A percentile compares a stretch with the other conserved stretches of the same genome.
These are phyloP conservation scores for Orbilia brochopaga DNA, from an alignment of 2,329 filamentous ascomycete species.

Conservation along the genomic window DNA sequence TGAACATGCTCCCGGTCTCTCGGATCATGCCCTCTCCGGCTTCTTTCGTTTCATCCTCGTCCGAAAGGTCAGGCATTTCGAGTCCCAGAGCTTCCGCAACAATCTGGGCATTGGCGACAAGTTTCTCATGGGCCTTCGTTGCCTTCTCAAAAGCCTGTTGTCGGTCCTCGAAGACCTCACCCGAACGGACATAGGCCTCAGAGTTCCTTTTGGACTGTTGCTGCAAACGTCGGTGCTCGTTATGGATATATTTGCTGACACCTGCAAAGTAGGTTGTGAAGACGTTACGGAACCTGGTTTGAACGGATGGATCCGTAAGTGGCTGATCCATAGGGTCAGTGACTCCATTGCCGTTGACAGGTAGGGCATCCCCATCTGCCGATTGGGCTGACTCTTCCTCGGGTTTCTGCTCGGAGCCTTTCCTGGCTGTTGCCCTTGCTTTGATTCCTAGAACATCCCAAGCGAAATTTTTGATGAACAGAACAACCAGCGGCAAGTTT, in stretches of 20 bases:
- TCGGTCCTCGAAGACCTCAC: slow-evolving; percentile 96
- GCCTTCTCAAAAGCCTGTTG: slow-evolving; percentile 96
- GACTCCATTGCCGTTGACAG: slow-evolving; percentile 55
- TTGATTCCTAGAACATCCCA: slow-evolving; percentile 93
- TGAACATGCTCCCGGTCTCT: slow-evolving; percentile 55
- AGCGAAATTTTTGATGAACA: slow-evolving; percentile 94
- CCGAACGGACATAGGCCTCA: slow-evolving; percentile 97
- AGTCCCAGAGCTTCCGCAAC: slow-evolving; percentile 84
- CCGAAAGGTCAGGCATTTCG: slow-evolving; percentile 92
- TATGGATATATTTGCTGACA: slow-evolving; percentile 82
- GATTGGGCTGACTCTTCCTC: slow-evolving; percentile 59
- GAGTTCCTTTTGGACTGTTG: slow-evolving; percentile 91
- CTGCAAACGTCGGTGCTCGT: slow-evolving; percentile 88
- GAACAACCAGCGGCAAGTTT: slow-evolving; percentile 87
- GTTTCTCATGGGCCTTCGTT: slow-evolving; percentile 86
- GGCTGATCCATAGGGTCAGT: slow-evolving; percentile 62
- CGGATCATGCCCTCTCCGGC: slow-evolving; percentile 74
- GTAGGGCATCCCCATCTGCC: slow-evolving; percentile 5
- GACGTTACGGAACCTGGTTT: slow-evolving; percentile 84
- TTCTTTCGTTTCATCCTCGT: slow-evolving; percentile 73
- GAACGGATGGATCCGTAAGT: slow-evolving; percentile 74
- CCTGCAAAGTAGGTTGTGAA: slow-evolving; percentile 89
- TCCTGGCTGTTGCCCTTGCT: slow-evolving; percentile 76
- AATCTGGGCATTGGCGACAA: slow-evolving; percentile 86
- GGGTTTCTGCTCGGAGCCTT: slow-evolving; percentile 74